A percentile compares a stretch with the other conserved stretches of the same genome.
These are phyloP conservation scores for Tanozyma kutaoensis DNA, from an alignment of 805 yeast genomes.

Conservation along the genomic window DNA sequence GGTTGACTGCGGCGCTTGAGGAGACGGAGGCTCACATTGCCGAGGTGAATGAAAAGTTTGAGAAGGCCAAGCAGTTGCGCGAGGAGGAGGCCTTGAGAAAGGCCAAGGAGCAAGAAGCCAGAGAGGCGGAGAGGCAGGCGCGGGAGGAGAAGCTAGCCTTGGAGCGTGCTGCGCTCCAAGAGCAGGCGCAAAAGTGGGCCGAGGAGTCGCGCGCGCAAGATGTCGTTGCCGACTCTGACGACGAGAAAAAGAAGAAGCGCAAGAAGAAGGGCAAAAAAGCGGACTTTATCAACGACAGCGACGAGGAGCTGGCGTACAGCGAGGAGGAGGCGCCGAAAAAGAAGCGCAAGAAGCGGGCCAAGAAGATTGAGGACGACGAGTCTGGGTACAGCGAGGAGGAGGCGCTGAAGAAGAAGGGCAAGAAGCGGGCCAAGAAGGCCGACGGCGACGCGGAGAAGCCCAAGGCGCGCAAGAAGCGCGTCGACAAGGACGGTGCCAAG, in stretches of 20 bases:
- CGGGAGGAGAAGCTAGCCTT: conserved; percentile 29
- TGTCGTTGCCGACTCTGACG: conserved; percentile 25
- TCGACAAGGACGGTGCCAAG: conserved; percentile 7
- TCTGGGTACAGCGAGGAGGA: conserved; percentile 5
- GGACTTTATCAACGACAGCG: conserved; percentile 20
- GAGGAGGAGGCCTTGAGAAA: conserved; percentile 38
- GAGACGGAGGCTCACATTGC: conserved; percentile 62
- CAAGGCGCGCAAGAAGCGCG: conserved; percentile 9
- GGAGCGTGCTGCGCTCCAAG: conserved; percentile 36
- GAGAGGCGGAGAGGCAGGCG: conserved; percentile 28
- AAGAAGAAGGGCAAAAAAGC: conserved; percentile 8
- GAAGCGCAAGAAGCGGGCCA: conserved; percentile 11
- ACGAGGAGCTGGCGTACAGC: conserved; percentile 9
- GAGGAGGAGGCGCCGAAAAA: conserved; percentile 10
- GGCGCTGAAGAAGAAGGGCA: conserved; percentile 10
- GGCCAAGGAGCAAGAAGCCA: conserved; percentile 24
- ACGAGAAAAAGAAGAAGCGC: conserved; percentile 13
- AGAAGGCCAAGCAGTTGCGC: conserved; percentile 56
- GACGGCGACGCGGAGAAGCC: conserved; percentile 13
- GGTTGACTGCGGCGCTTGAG: conserved; percentile 54
- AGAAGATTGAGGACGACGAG: conserved; percentile 15
- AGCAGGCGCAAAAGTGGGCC: conserved; percentile 38
- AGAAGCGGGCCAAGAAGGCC: conserved; percentile 8
- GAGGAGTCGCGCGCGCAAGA: conserved; percentile 26
- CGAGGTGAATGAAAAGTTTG: conserved; percentile 45